A percentile compares a stretch with the other conserved stretches of the same genome.
phyloP scores from a whole-genome alignment of 1,139 yeast genomes.

The Saccharomyces pastorianus region DNA sequence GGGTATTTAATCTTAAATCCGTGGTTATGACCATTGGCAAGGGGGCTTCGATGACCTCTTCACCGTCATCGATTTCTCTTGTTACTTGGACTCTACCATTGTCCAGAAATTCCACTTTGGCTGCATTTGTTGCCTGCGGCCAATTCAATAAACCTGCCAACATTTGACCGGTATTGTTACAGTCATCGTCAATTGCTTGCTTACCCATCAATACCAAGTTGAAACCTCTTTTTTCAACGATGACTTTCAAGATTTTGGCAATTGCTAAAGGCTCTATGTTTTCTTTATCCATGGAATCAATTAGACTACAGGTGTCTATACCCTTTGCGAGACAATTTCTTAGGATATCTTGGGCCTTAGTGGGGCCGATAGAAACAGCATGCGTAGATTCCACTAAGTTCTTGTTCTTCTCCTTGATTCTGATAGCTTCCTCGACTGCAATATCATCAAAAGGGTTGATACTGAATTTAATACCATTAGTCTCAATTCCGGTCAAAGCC shows the following conservation, averaged over 20 bases:
- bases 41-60: slow-evolving; percentile 68
- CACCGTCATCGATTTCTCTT: slow-evolving; percentile 93
- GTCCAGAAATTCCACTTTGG: slow-evolving; percentile 57
- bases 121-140: slow-evolving; percentile 98
- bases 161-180: slow-evolving; percentile 96
- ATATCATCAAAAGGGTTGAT: slow-evolving; percentile 97
- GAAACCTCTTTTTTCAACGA: slow-evolving; percentile 62
- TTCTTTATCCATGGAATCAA: slow-evolving; percentile 59
- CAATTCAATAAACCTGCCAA: slow-evolving; percentile 88
- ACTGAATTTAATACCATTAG: slow-evolving; percentile 84
- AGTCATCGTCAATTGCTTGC: slow-evolving; percentile 93
- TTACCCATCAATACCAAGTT: slow-evolving; percentile 86
- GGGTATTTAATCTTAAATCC: slow-evolving; percentile 87
- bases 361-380: slow-evolving; percentile 87
- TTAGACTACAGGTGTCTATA: slow-evolving; percentile 74
- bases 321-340: slow-evolving; percentile 93
- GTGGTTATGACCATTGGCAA: slow-evolving; percentile 86
- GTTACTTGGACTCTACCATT: slow-evolving; percentile 62
- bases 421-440: slow-evolving; percentile 87
- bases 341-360: slow-evolving; percentile 79
- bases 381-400: slow-evolving; percentile 74
- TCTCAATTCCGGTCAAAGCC: slow-evolving; percentile 77
- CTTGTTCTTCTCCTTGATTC: slow-evolving; percentile 61
- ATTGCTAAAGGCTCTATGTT: slow-evolving; percentile 83
- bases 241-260: slow-evolving; percentile 71